phyloP scores from a whole-genome alignment of 805 yeast genomes.

The Ogataea glucozyma region DNA sequence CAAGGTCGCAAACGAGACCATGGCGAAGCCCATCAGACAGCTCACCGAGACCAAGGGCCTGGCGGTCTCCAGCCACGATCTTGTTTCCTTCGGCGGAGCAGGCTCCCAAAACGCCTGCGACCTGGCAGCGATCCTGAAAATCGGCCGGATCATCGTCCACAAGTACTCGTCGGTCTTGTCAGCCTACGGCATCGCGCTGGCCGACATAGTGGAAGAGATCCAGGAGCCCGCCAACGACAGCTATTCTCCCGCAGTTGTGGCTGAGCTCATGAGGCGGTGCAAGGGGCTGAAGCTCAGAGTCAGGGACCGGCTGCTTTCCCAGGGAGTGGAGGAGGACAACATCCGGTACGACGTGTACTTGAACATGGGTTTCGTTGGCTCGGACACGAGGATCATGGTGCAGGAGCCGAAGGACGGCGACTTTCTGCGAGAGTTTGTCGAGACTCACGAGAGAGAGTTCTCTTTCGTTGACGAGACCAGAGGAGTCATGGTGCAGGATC shows the following conservation, averaged over 20 bases:
- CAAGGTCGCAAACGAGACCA: conserved; percentile 75
- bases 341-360: conserved; percentile 41
- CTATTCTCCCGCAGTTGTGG: conserved; percentile 16
- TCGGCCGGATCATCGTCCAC: conserved; percentile 63
- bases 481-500: conserved; percentile 61
- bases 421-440: conserved; percentile 47
- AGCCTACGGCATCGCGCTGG: conserved; percentile 69
- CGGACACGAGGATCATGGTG: conserved; percentile 76
- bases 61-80: conserved; percentile 56
- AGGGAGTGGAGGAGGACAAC: conserved; percentile 27
- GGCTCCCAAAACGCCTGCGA: conserved; percentile 84
- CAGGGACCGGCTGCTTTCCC: conserved; percentile 28
- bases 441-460: conserved; percentile 63
- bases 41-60: conserved; percentile 79
- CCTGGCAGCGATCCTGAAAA: conserved; percentile 66
- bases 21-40: conserved; percentile 80
- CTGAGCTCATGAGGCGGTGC: conserved; percentile 19
- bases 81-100: conserved; percentile 85
- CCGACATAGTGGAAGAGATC: conserved; percentile 35
- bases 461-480: conserved; percentile 61
- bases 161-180: conserved; percentile 51
- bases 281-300: conserved; percentile 18
- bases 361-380: conserved; percentile 76
- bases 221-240: conserved; percentile 30
- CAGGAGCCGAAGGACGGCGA: conserved; percentile 34